Conservation (phyloP, 1,284 basidiomycete species). For the Tremellales sp. region DNA sequence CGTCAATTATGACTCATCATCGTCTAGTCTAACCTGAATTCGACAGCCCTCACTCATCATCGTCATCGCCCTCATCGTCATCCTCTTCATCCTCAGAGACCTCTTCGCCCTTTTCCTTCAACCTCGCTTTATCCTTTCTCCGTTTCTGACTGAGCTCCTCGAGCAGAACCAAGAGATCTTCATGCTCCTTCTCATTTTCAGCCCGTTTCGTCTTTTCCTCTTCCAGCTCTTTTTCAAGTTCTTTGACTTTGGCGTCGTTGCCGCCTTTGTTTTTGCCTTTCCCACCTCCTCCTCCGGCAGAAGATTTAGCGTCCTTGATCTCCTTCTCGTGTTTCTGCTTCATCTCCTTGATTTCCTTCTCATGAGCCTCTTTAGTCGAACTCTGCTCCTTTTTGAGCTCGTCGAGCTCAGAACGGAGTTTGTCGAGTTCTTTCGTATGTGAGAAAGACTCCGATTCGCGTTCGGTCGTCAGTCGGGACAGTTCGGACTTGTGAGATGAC, state of each 20-base stretch:
- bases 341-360: slow-evolving; percentile 16
- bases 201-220: slow-evolving; percentile 61
- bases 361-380: slow-evolving; percentile 1
- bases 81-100: slow-evolving; percentile 89
- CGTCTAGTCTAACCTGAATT: background rate
- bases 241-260: slow-evolving; percentile 16
- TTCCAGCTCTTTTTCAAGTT: slow-evolving; percentile 50
- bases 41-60: slow-evolving; percentile 17
- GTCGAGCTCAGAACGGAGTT: slow-evolving; percentile 1
- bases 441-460: background rate
- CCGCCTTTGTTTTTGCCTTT: slow-evolving; percentile 15
- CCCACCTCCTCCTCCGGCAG: slow-evolving; percentile 9
- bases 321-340: slow-evolving; percentile 21
- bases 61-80: slow-evolving; percentile 59
- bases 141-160: slow-evolving; percentile 88
- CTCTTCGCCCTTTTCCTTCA: slow-evolving; percentile 70
- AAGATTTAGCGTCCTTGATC: slow-evolving; percentile 9
- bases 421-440: slow-evolving; percentile 8
- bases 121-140: slow-evolving; percentile 69
- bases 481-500: background rate
- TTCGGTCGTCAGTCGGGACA: background rate
- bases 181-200: slow-evolving; percentile 89
- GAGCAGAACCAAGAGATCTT: slow-evolving; percentile 85
- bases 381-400: background rate
- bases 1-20: too few species aligned